phyloP scores from a whole-genome alignment of 495 filamentous ascomycete species.

The Pyrenula massariospora region DNA sequence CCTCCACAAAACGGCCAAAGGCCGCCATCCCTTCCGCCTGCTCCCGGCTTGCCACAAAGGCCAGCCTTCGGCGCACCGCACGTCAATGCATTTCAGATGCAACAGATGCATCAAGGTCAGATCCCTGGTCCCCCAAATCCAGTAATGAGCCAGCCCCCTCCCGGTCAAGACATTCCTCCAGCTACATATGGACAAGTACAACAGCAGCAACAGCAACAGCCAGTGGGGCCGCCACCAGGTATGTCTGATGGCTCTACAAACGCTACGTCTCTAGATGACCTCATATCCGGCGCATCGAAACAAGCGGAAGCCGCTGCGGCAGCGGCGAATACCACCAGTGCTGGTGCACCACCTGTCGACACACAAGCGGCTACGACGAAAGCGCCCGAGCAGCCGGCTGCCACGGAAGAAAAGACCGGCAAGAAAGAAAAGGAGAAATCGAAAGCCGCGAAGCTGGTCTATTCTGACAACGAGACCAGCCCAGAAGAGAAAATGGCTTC shows the following conservation, averaged over 20 bases:
- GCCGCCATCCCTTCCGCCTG: constrained; percentile 37
- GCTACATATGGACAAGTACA: constrained; percentile 27
- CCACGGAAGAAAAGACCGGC: constrained; percentile 45
- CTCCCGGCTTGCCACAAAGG: constrained; percentile 51
- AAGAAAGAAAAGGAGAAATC: constrained; percentile 61
- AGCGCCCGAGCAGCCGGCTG: constrained; percentile 14
- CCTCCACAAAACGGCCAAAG: constrained; percentile 29
- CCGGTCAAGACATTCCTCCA: constrained; percentile 12
- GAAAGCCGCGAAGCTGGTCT: constrained; percentile 61
- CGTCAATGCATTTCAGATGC: constrained; percentile 47
- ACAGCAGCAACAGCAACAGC: constrained; percentile 11
- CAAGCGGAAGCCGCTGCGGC: constrained; percentile 21
- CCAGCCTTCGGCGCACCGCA: constrained; percentile 45
- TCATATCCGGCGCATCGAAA: constrained; percentile 34
- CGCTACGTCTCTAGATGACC: constrained; percentile 49
- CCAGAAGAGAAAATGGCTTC: constrained; percentile 81
- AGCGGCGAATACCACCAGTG: constrained; percentile 8
- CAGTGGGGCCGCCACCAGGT: constrained; percentile 2
- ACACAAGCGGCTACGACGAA: constrained; percentile 2
- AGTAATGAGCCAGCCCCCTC: constrained; percentile 9
- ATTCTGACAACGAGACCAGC: constrained; percentile 64
- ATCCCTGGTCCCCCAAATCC: constrained; percentile 20
- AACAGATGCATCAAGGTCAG: constrained; percentile 52
- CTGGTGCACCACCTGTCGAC: constrained; percentile 1
- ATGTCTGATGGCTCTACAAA: constrained; percentile 7